Conservation (phyloP, 2,329 filamentous ascomycete species). For the Myotisia sp. region DNA sequence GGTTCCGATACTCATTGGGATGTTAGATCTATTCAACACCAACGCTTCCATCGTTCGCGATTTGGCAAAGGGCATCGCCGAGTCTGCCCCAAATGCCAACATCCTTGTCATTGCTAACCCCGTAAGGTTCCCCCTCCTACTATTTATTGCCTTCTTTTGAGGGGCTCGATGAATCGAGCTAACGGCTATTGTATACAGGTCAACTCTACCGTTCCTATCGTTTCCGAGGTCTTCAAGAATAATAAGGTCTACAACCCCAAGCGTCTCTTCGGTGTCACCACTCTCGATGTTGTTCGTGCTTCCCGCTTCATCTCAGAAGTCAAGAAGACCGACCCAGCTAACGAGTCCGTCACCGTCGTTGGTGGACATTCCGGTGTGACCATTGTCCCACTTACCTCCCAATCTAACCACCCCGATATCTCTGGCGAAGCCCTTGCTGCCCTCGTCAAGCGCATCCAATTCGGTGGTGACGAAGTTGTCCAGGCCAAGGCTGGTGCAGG, state of each 20-base stretch:
- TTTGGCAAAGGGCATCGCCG: slow-evolving; percentile 85
- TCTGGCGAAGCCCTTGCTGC: slow-evolving; percentile 57
- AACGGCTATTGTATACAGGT: too few relatives aligned
- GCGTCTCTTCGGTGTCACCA: slow-evolving; percentile 98
- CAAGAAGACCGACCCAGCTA: slow-evolving; percentile 76
- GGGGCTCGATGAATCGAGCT: not conserved
- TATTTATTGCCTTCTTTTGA: not conserved
- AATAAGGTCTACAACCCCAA: slow-evolving; percentile 96
- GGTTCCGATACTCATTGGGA: slow-evolving; percentile 2
- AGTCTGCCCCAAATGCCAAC: slow-evolving; percentile 81
- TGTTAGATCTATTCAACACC: slow-evolving; percentile 92
- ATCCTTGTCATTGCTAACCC: slow-evolving; percentile 97
- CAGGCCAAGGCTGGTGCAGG: slow-evolving; percentile 97
- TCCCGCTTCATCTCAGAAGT: slow-evolving; percentile 94
- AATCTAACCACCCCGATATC: slow-evolving; percentile 77
- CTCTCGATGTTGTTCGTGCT: slow-evolving; percentile 94
- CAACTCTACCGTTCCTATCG: slow-evolving; percentile 98
- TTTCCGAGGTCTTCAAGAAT: slow-evolving; percentile 91
- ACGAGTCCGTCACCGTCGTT: slow-evolving; percentile 90
- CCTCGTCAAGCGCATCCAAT: slow-evolving; percentile 90
- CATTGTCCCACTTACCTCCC: slow-evolving; percentile 94
- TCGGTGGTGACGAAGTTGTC: slow-evolving; percentile 97
- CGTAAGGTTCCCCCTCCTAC: slow-evolving; percentile 36
- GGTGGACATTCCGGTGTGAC: slow-evolving; percentile 96
- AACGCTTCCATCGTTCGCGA: slow-evolving; percentile 99